phyloP scores from a whole-genome alignment of 257 asterid genomes.

The Solanum pinnatisectum region DNA sequence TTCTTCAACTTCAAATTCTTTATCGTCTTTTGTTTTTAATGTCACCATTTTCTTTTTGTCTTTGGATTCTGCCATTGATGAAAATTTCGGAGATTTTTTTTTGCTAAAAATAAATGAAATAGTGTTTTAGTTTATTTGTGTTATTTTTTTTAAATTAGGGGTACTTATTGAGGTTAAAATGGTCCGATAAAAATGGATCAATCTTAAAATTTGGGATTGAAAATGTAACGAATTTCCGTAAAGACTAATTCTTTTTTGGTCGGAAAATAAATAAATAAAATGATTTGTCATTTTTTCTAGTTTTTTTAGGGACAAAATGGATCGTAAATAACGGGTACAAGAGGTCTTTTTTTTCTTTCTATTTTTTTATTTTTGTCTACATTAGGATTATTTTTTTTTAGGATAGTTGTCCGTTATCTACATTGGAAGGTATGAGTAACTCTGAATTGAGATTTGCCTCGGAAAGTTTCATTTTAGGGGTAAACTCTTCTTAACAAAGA shows the following conservation, averaged over 20 bases:
- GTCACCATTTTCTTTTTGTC: not conserved
- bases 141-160: not conserved
- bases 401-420: no score
- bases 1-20: constrained; percentile 1
- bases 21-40: not conserved
- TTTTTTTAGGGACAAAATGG: not conserved
- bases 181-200: not conserved
- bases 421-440: not conserved
- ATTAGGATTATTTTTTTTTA: no score
- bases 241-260: not conserved
- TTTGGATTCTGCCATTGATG: not conserved
- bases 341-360: not conserved
- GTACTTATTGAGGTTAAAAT: not conserved
- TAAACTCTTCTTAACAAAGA: no score
- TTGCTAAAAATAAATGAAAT: not conserved
- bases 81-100: not conserved
- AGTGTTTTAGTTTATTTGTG: not conserved
- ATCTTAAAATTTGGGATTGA: not conserved
- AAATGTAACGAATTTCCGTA: not conserved
- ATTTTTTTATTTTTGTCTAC: no score
- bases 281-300: not conserved
- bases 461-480: no score
- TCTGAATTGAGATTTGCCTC: not conserved
- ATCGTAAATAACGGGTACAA: not conserved
- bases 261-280: not conserved